Percentiles rank a stretch among this genome's conserved stretches.
phyloP scores from a whole-genome alignment of 768 basidiomycete genomes.

The Phanerochaete sordida region DNA sequence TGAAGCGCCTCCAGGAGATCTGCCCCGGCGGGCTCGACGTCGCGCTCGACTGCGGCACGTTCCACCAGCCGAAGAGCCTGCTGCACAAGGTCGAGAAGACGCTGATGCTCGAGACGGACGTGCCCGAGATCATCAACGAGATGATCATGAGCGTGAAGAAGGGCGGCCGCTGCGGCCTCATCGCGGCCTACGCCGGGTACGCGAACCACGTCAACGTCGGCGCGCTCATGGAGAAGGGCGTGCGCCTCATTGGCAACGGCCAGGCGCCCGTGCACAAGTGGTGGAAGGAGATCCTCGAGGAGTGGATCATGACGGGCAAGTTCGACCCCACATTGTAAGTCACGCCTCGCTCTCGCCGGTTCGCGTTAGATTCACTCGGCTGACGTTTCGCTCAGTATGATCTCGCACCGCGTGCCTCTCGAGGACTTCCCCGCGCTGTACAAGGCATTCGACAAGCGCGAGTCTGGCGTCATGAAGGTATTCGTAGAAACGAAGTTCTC shows the following conservation, averaged over 20 bases:
- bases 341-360: too few species aligned
- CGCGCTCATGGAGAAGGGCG: conserved; percentile 75
- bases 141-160: conserved; percentile 41
- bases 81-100: conserved; percentile 66
- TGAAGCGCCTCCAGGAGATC: conserved; percentile 53
- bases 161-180: conserved; percentile 58
- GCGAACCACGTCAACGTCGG: conserved; percentile 70
- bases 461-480: conserved; percentile 61
- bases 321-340: conserved; percentile 62
- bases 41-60: conserved; percentile 56
- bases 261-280: conserved; percentile 75
- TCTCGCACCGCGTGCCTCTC: conserved; percentile 57
- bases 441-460: conserved; percentile 55
- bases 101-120: conserved; percentile 74
- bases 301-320: conserved; percentile 60
- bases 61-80: conserved; percentile 67
- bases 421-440: conserved; percentile 69
- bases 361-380: background rate
- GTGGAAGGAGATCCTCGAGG: conserved; percentile 67
- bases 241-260: conserved; percentile 68
- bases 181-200: conserved; percentile 65
- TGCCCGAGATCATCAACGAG: conserved; percentile 60
- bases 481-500: conserved; percentile 68
- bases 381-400: conserved; percentile 30
- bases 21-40: conserved; percentile 65